Conservation (phyloP, 2,329 filamentous ascomycete genomes). For the Penicillium sp. region DNA sequence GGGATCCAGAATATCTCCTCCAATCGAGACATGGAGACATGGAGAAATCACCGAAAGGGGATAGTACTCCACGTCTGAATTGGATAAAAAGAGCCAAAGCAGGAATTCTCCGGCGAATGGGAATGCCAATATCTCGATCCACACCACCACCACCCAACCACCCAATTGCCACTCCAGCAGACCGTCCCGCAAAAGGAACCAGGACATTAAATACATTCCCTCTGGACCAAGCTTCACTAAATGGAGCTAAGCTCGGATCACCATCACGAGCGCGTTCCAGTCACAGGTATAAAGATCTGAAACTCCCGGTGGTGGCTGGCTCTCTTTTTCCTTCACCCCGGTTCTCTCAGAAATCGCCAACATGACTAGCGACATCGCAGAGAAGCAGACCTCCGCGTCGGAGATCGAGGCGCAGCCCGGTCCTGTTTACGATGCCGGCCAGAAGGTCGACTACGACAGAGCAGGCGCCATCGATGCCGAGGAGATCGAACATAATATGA, state of each 20-base stretch:
- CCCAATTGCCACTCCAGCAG: conserved; percentile 8
- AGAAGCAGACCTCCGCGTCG: conserved; percentile 34
- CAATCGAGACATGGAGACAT: too few relatives aligned
- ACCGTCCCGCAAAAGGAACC: conserved; percentile 11
- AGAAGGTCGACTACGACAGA: conserved; percentile 51
- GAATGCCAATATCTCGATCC: conserved; percentile 16
- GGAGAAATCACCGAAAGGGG: not conserved
- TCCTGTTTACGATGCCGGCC: conserved; percentile 37
- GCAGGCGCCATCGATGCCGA: conserved; percentile 61
- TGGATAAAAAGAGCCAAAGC: conserved; percentile 6
- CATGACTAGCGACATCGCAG: conserved; percentile 35
- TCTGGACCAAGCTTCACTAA: conserved; percentile 26
- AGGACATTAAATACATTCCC: conserved; percentile 13
- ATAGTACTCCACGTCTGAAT: not conserved
- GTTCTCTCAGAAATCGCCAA: conserved; percentile 30
- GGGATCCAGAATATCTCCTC: too few relatives aligned
- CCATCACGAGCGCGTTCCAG: conserved; percentile 17
- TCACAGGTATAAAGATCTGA: conserved; percentile 37
- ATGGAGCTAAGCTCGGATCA: conserved; percentile 28
- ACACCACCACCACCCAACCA: conserved; percentile 1
- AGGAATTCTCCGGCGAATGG: conserved; percentile 21
- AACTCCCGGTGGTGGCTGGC: conserved; percentile 31
- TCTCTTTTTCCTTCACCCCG: conserved; percentile 31
- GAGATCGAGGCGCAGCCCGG: conserved; percentile 39
- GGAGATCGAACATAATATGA: conserved; percentile 55